These are phyloP conservation scores for Artemisia annua DNA, from an alignment of 129 eudicot genomes.

Conservation along the genomic window DNA sequence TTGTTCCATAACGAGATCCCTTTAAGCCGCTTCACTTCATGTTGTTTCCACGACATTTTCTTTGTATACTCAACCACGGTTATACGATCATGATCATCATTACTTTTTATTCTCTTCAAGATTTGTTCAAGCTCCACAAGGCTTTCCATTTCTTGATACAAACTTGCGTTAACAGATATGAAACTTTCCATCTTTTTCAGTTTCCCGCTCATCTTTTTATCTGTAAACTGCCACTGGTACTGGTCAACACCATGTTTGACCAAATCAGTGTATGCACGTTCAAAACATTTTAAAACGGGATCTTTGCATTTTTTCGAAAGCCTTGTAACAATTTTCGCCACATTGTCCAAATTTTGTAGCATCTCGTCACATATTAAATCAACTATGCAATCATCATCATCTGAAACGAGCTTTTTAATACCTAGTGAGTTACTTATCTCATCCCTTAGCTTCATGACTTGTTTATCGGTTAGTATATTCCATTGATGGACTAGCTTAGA, in stretches of 20 bases:
- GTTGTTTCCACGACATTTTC: constrained; percentile 51
- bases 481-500: constrained; percentile 71
- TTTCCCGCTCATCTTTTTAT: constrained; percentile 67
- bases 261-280: constrained; percentile 57
- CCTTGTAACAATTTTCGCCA: constrained; percentile 55
- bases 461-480: constrained; percentile 63
- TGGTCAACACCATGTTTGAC: constrained; percentile 49
- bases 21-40: constrained; percentile 64
- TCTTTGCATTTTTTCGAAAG: constrained; percentile 61
- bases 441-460: constrained; percentile 57
- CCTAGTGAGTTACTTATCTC: constrained; percentile 63
- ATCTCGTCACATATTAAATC: constrained; percentile 63
- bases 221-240: constrained; percentile 63
- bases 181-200: constrained; percentile 74
- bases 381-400: constrained; percentile 55
- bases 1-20: constrained; percentile 67
- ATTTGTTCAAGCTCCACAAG: constrained; percentile 75
- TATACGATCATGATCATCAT: constrained; percentile 48
- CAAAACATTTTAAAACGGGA: constrained; percentile 57
- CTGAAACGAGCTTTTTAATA: constrained; percentile 66
- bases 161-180: constrained; percentile 43
- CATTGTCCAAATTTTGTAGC: constrained; percentile 51
- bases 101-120: constrained; percentile 57
- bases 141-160: constrained; percentile 77
- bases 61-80: constrained; percentile 47